These are phyloP conservation scores for Moniliella sp. DNA, from an alignment of 1,284 basidiomycete species.

Conservation along the genomic window DNA sequence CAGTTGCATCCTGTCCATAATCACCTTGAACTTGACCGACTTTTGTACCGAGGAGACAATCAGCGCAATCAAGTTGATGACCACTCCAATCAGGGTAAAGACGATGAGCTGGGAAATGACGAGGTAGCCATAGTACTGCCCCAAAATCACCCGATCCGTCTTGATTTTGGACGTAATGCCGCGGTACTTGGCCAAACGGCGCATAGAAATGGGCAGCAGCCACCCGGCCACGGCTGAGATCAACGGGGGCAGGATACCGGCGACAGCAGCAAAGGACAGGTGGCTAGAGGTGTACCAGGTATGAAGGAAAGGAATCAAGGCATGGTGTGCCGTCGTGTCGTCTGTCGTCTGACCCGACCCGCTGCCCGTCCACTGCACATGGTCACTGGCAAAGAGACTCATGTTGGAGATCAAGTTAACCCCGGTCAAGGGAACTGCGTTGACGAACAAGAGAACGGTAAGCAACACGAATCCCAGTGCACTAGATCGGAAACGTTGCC, in stretches of 20 bases:
- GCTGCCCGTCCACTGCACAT: too few species aligned
- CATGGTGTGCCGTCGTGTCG: too few species aligned
- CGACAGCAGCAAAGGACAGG: constrained; percentile 24
- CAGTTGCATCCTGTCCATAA: too few species aligned
- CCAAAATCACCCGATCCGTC: constrained; percentile 15
- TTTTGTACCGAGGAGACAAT: too few species aligned
- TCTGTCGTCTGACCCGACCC: too few species aligned
- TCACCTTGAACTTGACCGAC: too few species aligned
- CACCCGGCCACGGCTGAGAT: constrained; percentile 21
- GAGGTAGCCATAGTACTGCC: constrained; percentile 27
- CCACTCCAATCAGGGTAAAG: constrained; percentile 24
- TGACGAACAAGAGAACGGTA: constrained; percentile 18
- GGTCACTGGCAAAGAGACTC: constrained; percentile 10
- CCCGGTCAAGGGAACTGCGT: constrained; percentile 21
- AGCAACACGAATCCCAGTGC: constrained; percentile 16
- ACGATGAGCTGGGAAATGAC: constrained; percentile 28
- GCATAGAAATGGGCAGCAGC: constrained; percentile 24
- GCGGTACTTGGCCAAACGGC: constrained; percentile 24
- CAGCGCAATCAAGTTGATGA: constrained; percentile 13
- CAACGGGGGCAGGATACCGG: constrained; percentile 21
- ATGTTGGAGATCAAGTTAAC: constrained; percentile 27
- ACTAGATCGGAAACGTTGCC: constrained; percentile 11
- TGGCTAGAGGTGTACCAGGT: constrained; percentile 10
- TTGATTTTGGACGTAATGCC: constrained; percentile 20
- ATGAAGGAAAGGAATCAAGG: too few species aligned